Evolutionary conservation across 2,329 filamentous ascomycete species (phyloP).

Genomic region (Penicillium aurantiogriseum): DNA sequence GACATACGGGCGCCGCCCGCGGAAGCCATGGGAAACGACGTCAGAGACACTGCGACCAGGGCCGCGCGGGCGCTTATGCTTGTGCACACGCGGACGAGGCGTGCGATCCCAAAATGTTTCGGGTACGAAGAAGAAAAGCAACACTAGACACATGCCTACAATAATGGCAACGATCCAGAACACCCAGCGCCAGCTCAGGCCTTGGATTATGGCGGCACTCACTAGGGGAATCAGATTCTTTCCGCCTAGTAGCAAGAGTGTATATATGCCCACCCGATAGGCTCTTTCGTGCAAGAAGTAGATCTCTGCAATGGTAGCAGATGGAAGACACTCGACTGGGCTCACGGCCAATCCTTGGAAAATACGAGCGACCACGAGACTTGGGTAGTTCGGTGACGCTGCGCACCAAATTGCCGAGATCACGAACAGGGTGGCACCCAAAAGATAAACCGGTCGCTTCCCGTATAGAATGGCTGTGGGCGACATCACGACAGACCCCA

Average conservation of each 20-base stretch:
- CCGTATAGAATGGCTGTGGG: conserved; percentile 89
- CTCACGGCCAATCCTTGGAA: conserved; percentile 86
- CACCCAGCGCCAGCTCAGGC: conserved; percentile 81
- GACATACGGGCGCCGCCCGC: conserved; percentile 33
- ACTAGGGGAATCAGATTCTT: conserved; percentile 89
- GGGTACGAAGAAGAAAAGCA: conserved; percentile 87
- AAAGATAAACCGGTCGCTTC: conserved; percentile 86
- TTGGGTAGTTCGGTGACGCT: conserved; percentile 74
- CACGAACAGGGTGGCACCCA: conserved; percentile 73
- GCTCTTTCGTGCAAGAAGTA: conserved; percentile 94
- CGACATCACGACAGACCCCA: conserved; percentile 80
- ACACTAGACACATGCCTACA: conserved; percentile 65
- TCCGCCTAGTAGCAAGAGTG: conserved; percentile 78
- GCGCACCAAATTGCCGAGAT: conserved; percentile 80
- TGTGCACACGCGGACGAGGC: conserved; percentile 52
- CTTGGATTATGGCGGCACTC: conserved; percentile 78
- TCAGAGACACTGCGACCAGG: conserved; percentile 38
- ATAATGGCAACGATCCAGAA: conserved; percentile 87
- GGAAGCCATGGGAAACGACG: conserved; percentile 34
- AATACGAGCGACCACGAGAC: conserved; percentile 76
- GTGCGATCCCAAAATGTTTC: conserved; percentile 95
- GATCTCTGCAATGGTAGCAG: conserved; percentile 91
- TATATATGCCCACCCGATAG: conserved; percentile 91
- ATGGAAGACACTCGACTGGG: conserved; percentile 87
- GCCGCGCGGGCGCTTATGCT: conserved; percentile 36